Conservation (phyloP, 441 rosid species). For the Hypseocharis bilobata region DNA sequence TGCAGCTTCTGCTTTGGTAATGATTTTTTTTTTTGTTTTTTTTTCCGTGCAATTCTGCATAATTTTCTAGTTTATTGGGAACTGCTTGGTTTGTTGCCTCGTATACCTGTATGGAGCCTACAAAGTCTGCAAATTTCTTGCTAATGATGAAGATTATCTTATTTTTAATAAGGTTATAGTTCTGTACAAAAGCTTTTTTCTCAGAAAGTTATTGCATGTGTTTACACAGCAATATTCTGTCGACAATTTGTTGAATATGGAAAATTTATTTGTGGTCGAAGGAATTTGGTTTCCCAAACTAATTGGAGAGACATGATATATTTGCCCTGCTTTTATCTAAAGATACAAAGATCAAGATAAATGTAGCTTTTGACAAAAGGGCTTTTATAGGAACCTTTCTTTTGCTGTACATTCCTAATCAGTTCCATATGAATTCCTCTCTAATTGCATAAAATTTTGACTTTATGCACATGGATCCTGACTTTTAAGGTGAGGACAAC, state of each 20-base stretch:
- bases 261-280: not conserved
- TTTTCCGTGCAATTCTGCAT: no score
- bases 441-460: not conserved
- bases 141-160: not conserved
- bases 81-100: conserved; percentile 2
- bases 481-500: not conserved
- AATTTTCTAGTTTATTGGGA: not conserved
- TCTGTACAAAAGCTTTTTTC: not conserved
- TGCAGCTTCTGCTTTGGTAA: conserved; percentile 75
- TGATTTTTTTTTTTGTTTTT: not conserved
- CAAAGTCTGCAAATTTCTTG: conserved; percentile 1
- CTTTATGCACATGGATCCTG: no score
- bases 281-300: not conserved
- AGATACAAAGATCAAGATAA: not conserved
- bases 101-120: no score
- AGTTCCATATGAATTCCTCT: not conserved
- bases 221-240: conserved; percentile 5
- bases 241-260: conserved; percentile 7
- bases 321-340: not conserved
- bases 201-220: not conserved
- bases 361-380: not conserved
- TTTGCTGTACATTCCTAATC: not conserved
- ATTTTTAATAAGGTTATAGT: not conserved
- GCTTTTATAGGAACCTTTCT: not conserved
- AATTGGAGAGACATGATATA: not conserved